These are phyloP conservation scores for Maudiozyma humilis DNA, from an alignment of 1,139 yeast species.

Conservation along the genomic window DNA sequence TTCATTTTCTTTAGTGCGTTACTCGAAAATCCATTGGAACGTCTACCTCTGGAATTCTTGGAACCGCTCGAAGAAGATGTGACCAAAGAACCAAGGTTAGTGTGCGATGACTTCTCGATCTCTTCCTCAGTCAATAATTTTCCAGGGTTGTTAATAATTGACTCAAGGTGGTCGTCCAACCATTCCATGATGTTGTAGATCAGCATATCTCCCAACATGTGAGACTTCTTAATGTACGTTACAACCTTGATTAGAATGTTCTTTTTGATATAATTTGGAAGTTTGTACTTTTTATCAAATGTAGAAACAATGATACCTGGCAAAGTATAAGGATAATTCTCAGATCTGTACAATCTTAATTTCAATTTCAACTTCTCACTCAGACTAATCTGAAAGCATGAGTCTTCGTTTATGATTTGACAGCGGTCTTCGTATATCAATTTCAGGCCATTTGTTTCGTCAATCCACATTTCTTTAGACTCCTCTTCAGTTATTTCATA, in stretches of 20 bases:
- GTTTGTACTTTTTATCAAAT: slow-evolving; percentile 37
- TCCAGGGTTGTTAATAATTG: slow-evolving; percentile 66
- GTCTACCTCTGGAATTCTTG: slow-evolving; percentile 2
- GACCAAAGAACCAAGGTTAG: not conserved
- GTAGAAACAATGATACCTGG: slow-evolving; percentile 58
- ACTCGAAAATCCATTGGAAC: slow-evolving; percentile 8
- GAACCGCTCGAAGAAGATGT: slow-evolving; percentile 1
- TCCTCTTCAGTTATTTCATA: slow-evolving; percentile 19
- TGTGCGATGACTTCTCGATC: slow-evolving; percentile 8
- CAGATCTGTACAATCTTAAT: slow-evolving; percentile 45
- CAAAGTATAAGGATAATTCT: slow-evolving; percentile 47
- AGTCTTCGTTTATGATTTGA: slow-evolving; percentile 15
- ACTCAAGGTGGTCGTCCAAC: slow-evolving; percentile 54
- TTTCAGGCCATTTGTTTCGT: slow-evolving; percentile 65
- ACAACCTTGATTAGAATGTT: slow-evolving; percentile 49
- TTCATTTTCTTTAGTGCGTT: slow-evolving; percentile 29
- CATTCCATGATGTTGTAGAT: slow-evolving; percentile 62
- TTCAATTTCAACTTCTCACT: slow-evolving; percentile 32
- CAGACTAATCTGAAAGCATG: slow-evolving; percentile 18
- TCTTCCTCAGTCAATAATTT: slow-evolving; percentile 38
- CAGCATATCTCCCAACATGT: slow-evolving; percentile 60
- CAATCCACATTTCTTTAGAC: slow-evolving; percentile 50
- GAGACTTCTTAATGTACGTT: slow-evolving; percentile 35
- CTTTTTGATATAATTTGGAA: slow-evolving; percentile 70
- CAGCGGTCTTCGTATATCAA: slow-evolving; percentile 40